phyloP scores from a whole-genome alignment of 2,329 filamentous ascomycete species.

The Botrytis deweyae region DNA sequence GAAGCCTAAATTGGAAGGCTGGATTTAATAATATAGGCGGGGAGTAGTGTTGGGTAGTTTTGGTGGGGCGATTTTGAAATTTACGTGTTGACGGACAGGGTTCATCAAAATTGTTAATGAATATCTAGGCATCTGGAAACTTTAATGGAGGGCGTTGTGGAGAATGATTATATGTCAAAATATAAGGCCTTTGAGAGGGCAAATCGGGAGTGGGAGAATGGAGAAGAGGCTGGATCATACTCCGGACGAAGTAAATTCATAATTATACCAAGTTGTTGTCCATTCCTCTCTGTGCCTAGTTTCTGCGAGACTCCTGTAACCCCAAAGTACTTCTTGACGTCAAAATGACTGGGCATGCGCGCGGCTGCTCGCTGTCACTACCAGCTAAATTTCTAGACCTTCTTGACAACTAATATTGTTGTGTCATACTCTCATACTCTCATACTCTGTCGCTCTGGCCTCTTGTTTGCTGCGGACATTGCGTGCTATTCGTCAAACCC shows the following conservation, averaged over 20 bases:
- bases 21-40: not conserved
- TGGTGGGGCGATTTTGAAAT: not conserved
- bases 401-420: not conserved
- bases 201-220: not conserved
- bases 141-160: not conserved
- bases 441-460: not conserved
- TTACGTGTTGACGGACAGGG: not conserved
- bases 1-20: slow-evolving; percentile 5
- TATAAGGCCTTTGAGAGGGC: not conserved
- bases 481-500: not conserved
- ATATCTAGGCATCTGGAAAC: not conserved
- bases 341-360: not conserved
- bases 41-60: not conserved
- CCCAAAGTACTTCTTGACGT: not conserved
- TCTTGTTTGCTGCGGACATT: not conserved
- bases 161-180: not conserved
- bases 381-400: not conserved
- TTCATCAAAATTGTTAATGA: not conserved
- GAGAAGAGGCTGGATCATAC: not conserved
- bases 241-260: not conserved
- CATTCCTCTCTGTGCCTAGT: not conserved
- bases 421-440: not conserved
- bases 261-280: not conserved
- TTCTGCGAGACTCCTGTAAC: not conserved
- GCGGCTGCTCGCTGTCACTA: not conserved